Percentiles rank a stretch among this genome's conserved stretches.
Evolutionary conservation across 2,329 filamentous ascomycete species (phyloP).

Genomic region (Zasmidium cellare): DNA sequence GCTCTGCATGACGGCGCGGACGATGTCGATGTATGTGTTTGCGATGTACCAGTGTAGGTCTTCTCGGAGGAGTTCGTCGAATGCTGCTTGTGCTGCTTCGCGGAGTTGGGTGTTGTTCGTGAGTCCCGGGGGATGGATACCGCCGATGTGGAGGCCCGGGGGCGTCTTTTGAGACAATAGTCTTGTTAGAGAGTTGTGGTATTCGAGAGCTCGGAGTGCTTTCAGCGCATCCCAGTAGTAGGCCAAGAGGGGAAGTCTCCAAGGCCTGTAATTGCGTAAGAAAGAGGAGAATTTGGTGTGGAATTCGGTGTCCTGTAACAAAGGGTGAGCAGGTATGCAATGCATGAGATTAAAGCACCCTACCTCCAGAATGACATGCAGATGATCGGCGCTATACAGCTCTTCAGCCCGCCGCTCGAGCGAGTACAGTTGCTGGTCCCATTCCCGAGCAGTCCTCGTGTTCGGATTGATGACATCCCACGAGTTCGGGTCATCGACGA

Average conservation of each 20-base stretch:
- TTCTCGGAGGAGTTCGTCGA: slow-evolving; percentile 62
- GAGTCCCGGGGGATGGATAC: slow-evolving; percentile 21
- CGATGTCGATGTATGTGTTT: slow-evolving; percentile 65
- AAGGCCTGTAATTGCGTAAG: slow-evolving; percentile 11
- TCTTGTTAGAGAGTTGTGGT: slow-evolving; percentile 66
- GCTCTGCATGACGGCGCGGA: slow-evolving; percentile 65
- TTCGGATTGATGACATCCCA: slow-evolving; percentile 16
- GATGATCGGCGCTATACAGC: slow-evolving; percentile 14
- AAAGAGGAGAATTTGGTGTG: slow-evolving; percentile 11
- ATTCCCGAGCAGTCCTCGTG: neutral
- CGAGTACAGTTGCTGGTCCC: slow-evolving; percentile 11
- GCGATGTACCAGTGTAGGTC: slow-evolving; percentile 72
- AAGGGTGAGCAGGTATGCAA: too few species aligned
- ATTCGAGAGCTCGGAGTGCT: slow-evolving; percentile 67
- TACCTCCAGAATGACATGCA: slow-evolving; percentile 15
- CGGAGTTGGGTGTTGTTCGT: slow-evolving; percentile 61
- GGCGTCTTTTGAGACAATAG: slow-evolving; percentile 49
- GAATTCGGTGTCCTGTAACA: slow-evolving; percentile 7
- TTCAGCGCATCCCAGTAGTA: slow-evolving; percentile 45
- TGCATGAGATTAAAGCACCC: neutral
- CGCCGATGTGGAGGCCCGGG: slow-evolving; percentile 34
- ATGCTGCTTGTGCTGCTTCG: slow-evolving; percentile 61
- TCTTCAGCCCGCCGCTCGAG: slow-evolving; percentile 15
- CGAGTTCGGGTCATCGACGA: slow-evolving; percentile 16
- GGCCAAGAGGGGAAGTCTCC: slow-evolving; percentile 10